Evolutionary conservation across 495 filamentous ascomycete genomes (phyloP), one percentile per base, ranked within the genome.

Genomic region (Chaetomium fimeti): DNA sequence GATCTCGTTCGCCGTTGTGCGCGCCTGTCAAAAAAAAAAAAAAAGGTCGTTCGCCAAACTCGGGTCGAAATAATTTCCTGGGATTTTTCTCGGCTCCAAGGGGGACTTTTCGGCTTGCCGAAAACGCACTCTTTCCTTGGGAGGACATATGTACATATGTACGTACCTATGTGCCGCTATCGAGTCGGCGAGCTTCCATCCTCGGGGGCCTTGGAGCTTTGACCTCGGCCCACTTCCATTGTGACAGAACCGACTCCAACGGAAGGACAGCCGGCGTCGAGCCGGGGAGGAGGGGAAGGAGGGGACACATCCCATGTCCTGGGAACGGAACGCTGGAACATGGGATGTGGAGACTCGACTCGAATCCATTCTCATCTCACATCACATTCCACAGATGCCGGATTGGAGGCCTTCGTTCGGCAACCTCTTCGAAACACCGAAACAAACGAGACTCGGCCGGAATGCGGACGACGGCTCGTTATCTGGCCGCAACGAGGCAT

Each of bases 321-420:
- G 49, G 49, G 49, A 53, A 29, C 49, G 49, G 49, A 53, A 29
- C 25, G 49, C 49, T 53, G 49, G 49, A 53, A 53, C 13, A 24
- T 29, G 22, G 47, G 48, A 27, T 53, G 49, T 53, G 49, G 49
- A 24, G 49, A 28, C 22, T 29, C 27, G 49, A 16, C 12, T 1
- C 22, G 7, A 28, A 9, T 9, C 32, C 32, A 36, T 36, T 36
- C 32, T 36, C 32, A 36, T n/a, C n/a, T n/a, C 29, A 32, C 32
- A 36, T 36, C 7, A 20, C 40, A 22, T 49, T 29, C 49, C 49
- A 53, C 9, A 4, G 24, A 24, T 53, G 25, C 24, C 49, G 13
- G 49, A 16, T 53, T 29, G 20, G 49, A 5, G 20, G 49, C 7
- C 49, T 24, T 29, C 15, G 49, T 18, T 53, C 4, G 49, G 49